Conservation (phyloP, 1,139 yeast species). For the Arxiozyma bovina region DNA sequence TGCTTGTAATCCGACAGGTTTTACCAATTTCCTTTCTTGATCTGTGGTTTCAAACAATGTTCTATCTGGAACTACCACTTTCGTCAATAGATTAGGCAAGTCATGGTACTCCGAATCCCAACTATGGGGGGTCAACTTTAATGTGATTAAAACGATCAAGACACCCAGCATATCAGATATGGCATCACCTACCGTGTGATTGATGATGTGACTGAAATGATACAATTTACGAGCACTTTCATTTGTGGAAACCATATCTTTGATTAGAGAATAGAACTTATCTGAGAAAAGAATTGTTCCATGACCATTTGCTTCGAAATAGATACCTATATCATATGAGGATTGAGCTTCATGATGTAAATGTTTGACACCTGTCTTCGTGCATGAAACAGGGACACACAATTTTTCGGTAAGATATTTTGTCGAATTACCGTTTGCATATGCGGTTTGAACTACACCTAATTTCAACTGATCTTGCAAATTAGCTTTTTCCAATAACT, state of each 20-base stretch:
- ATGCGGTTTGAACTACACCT: conserved; percentile 95
- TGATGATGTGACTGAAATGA: conserved; percentile 57
- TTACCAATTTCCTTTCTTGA: conserved; percentile 74
- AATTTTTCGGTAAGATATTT: conserved; percentile 53
- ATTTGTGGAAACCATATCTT: conserved; percentile 12
- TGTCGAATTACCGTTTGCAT: conserved; percentile 92
- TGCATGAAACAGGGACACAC: conserved; percentile 73
- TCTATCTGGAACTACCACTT: conserved; percentile 79
- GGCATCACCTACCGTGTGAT: conserved; percentile 97
- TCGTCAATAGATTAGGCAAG: conserved; percentile 74
- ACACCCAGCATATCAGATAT: conserved; percentile 80
- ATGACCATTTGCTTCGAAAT: conserved; percentile 99
- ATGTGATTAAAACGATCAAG: conserved; percentile 51
- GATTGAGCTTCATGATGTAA: conserved; percentile 82
- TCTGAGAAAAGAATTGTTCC: conserved; percentile 85
- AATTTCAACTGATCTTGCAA: conserved; percentile 39
- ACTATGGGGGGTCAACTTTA: conserved; percentile 48
- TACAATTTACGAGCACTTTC: background rate
- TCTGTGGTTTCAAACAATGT: conserved; percentile 72
- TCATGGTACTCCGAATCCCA: conserved; percentile 81
- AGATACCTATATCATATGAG: conserved; percentile 80
- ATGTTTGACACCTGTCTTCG: conserved; percentile 95
- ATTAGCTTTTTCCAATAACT: conserved; percentile 40
- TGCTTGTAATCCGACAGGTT: conserved; percentile 71
- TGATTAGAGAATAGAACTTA: conserved; percentile 35